These are phyloP conservation scores for Funneliformis mosseae DNA, from an alignment of 192 early-diverging fungal genomes.

Conservation along the genomic window DNA sequence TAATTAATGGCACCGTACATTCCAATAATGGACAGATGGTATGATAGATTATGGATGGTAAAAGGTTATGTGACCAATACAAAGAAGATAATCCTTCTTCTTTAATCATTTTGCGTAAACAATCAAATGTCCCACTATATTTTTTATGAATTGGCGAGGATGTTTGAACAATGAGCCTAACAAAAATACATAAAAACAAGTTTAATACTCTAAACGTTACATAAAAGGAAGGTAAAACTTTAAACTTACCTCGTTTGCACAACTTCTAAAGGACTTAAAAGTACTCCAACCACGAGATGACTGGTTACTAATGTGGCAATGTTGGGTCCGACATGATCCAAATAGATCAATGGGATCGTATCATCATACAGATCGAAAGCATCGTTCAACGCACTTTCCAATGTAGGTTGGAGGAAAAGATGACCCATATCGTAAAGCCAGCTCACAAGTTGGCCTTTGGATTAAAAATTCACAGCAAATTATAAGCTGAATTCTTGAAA, in stretches of 20 bases:
- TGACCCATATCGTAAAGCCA: constrained; percentile 78
- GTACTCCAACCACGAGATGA: constrained; percentile 72
- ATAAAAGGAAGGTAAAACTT: neutral
- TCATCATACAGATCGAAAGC: constrained; percentile 90
- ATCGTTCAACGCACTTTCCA: constrained; percentile 90
- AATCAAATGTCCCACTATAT: constrained; percentile 82
- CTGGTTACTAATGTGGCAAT: constrained; percentile 74
- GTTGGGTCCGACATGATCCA: constrained; percentile 62
- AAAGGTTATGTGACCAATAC: constrained; percentile 71
- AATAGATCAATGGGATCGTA: constrained; percentile 65
- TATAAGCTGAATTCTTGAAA: neutral
- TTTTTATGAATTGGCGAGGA: constrained; percentile 72
- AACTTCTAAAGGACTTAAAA: constrained; percentile 90
- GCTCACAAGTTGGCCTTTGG: constrained; percentile 73
- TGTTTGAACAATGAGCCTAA: constrained; percentile 82
- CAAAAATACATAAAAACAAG: neutral
- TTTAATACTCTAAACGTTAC: neutral
- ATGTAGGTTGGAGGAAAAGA: constrained; percentile 75
- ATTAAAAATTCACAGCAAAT: neutral
- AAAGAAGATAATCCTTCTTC: constrained; percentile 75
- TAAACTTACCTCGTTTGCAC: constrained; percentile 74
- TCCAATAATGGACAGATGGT: constrained; percentile 72
- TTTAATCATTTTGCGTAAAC: constrained; percentile 68
- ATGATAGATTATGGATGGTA: constrained; percentile 82
- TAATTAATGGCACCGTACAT: constrained; percentile 63